phyloP scores from a whole-genome alignment of 169 alveolate genomes.

The Perkinsus marinus region DNA sequence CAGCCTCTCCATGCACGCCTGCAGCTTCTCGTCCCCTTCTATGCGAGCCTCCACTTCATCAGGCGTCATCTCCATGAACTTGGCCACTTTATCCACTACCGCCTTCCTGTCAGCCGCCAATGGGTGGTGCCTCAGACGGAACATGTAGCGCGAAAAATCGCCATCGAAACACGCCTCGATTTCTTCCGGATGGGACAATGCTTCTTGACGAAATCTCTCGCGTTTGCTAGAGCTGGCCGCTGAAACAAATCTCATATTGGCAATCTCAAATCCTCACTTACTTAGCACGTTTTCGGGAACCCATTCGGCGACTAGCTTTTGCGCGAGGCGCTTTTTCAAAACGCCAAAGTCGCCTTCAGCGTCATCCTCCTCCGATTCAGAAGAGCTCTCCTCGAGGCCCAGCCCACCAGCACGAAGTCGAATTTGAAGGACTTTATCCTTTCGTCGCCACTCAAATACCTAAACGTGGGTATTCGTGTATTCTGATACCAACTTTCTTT shows the following conservation, averaged over 20 bases:
- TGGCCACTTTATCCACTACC: neutral
- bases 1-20: neutral
- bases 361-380: neutral
- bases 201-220: neutral
- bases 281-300: neutral
- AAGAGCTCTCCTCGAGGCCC: neutral
- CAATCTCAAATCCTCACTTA: neutral
- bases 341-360: neutral
- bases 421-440: neutral
- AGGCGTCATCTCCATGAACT: neutral
- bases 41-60: neutral
- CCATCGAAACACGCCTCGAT: neutral
- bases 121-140: neutral
- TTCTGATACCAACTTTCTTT: no score
- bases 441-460: neutral
- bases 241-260: neutral
- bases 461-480: neutral
- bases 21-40: neutral
- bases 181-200: neutral
- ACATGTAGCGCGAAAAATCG: neutral
- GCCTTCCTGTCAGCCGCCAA: neutral
- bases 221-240: neutral
- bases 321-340: neutral
- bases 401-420: neutral
- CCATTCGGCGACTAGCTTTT: neutral